These are phyloP conservation scores for Misopates orontium DNA, from an alignment of 257 asterid species.

Conservation along the genomic window DNA sequence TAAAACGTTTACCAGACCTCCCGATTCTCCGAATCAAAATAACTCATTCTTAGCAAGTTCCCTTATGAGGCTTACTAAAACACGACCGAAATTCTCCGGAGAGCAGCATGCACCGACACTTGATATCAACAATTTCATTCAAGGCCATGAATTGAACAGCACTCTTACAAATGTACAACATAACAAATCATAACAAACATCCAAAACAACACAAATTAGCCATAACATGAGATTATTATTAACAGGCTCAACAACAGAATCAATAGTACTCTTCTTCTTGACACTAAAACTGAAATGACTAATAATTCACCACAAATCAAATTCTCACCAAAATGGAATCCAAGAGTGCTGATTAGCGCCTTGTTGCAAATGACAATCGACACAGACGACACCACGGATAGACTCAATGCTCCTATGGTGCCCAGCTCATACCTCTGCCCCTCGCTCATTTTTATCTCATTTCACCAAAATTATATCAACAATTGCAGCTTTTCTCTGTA, in stretches of 20 bases:
- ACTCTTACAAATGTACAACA: not conserved
- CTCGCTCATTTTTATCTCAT: conserved; percentile 62
- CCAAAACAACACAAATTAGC: no score
- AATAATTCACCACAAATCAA: conserved; percentile 4
- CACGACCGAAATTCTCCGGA: no score
- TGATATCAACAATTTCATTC: no score
- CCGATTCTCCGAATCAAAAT: no score
- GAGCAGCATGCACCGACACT: no score
- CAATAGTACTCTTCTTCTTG: not conserved
- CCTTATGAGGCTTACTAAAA: no score
- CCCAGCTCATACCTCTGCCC: conserved; percentile 66
- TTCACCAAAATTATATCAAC: conserved; percentile 23
- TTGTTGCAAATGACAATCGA: conserved; percentile 83
- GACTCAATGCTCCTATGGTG: conserved; percentile 72
- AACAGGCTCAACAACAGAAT: no score
- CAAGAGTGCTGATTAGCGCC: conserved; percentile 77
- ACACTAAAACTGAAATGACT: conserved; percentile 1
- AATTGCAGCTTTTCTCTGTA: conserved; percentile 36
- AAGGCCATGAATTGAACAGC: no score
- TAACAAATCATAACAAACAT: not conserved
- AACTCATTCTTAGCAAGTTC: no score
- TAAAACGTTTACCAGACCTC: no score
- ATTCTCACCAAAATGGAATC: conserved; percentile 69
- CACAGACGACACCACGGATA: conserved; percentile 82
- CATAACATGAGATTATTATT: no score